Percentiles rank a stretch among this genome's conserved stretches.
phyloP scores from a whole-genome alignment of 495 filamentous ascomycete species.

The Pyronema domesticum region DNA sequence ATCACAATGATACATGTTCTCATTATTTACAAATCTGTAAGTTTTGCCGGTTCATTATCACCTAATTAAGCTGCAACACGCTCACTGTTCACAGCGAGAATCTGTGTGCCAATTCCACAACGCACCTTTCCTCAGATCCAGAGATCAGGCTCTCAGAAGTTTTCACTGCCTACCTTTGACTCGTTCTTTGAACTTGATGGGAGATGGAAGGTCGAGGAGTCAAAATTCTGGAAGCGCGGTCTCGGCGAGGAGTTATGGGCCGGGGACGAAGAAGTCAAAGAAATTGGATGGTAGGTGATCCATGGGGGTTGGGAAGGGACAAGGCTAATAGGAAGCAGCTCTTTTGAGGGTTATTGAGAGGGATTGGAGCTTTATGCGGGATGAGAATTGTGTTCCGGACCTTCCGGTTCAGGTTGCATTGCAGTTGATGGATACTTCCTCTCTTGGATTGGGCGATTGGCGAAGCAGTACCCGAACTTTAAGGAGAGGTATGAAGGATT shows the following conservation, averaged over 20 bases:
- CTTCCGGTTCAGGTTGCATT: slow-evolving; percentile 83
- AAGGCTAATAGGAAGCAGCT: slow-evolving; percentile 23
- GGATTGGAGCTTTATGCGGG: slow-evolving; percentile 83
- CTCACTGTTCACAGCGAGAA: slow-evolving; percentile 35
- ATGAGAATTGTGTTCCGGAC: slow-evolving; percentile 72
- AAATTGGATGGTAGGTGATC: slow-evolving; percentile 20
- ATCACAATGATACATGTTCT: too few species aligned
- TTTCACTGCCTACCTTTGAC: too few species aligned
- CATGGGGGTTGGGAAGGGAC: background rate
- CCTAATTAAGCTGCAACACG: too few species aligned
- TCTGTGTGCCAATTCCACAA: slow-evolving; percentile 99
- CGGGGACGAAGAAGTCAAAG: slow-evolving; percentile 19
- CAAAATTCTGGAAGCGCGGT: slow-evolving; percentile 13
- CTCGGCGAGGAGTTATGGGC: slow-evolving; percentile 8
- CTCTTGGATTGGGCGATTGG: slow-evolving; percentile 77
- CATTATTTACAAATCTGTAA: too few species aligned
- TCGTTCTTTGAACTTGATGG: too few species aligned
- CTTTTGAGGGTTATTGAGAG: slow-evolving; percentile 55
- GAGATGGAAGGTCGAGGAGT: slow-evolving; percentile 8
- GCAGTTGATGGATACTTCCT: slow-evolving; percentile 83
- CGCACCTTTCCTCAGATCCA: too few species aligned
- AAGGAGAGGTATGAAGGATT: slow-evolving; percentile 57
- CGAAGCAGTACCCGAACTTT: slow-evolving; percentile 70
- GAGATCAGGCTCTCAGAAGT: too few species aligned
- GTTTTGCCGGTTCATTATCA: too few species aligned